Conservation (phyloP, 352 stramenopile species). For the Phytophthora agathidicida region DNA sequence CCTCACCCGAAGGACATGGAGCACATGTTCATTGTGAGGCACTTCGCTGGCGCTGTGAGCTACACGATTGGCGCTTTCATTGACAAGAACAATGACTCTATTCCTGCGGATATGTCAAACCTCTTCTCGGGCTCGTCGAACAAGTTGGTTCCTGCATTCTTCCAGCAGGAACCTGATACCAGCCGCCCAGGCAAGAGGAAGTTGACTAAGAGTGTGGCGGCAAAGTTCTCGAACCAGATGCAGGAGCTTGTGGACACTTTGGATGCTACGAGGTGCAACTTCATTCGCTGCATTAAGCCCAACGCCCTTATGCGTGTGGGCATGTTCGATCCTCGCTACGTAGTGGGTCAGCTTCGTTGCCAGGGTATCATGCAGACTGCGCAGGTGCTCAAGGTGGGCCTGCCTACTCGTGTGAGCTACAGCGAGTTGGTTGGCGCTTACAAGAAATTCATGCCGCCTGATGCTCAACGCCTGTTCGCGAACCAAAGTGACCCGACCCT, state of each 20-base stretch:
- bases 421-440: conserved; percentile 88
- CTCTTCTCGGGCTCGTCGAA: conserved; percentile 81
- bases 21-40: conserved; percentile 89
- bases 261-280: conserved; percentile 85
- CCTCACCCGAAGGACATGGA: conserved; percentile 91
- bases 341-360: conserved; percentile 90
- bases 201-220: conserved; percentile 70
- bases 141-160: conserved; percentile 66
- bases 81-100: conserved; percentile 93
- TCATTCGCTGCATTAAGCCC: conserved; percentile 93
- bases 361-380: conserved; percentile 90
- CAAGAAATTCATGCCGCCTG: conserved; percentile 74
- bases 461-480: conserved; percentile 77
- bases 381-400: conserved; percentile 90
- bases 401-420: conserved; percentile 91
- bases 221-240: conserved; percentile 89
- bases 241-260: conserved; percentile 88
- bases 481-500: conserved; percentile 87
- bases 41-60: conserved; percentile 90
- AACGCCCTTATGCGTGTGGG: conserved; percentile 81
- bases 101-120: conserved; percentile 84
- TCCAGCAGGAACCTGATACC: conserved; percentile 64
- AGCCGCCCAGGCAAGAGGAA: conserved; percentile 79
- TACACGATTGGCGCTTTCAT: conserved; percentile 92
- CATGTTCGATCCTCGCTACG: conserved; percentile 88